These are phyloP conservation scores for Castanopsis chinensis DNA, from an alignment of 306 rosid genomes.

Conservation along the genomic window DNA sequence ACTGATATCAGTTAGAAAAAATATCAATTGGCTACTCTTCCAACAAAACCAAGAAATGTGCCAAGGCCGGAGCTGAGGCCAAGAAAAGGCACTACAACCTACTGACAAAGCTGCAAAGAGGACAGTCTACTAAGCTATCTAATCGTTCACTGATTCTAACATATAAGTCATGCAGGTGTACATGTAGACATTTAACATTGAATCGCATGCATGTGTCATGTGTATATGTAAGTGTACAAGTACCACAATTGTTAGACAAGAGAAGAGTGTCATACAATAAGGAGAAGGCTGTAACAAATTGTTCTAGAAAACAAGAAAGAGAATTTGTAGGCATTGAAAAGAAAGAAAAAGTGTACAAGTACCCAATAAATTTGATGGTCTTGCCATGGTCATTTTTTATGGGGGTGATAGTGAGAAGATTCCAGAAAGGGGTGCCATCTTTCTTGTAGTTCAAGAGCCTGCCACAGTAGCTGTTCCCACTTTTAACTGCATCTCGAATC, in stretches of 20 bases:
- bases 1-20: not conserved
- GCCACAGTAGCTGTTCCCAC: constrained; percentile 75
- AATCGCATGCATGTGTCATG: no score
- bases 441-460: constrained; percentile 93
- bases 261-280: no score
- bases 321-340: constrained; percentile 4
- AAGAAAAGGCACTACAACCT: not conserved
- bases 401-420: constrained; percentile 91
- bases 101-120: not conserved
- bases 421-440: constrained; percentile 90
- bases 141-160: not conserved
- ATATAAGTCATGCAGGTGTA: not conserved
- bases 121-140: not conserved
- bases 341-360: not conserved
- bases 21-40: not conserved
- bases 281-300: not conserved
- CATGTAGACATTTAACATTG: no score
- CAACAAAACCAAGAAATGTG: not conserved
- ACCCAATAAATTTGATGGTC: constrained; percentile 86
- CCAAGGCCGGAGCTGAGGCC: not conserved
- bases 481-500: constrained; percentile 69
- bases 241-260: no score
- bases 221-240: no score
- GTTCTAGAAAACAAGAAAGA: not conserved
- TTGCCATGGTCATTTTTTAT: constrained; percentile 72